A percentile compares a stretch with the other conserved stretches of the same genome.
Conservation (phyloP, 2,329 filamentous ascomycete species). For the Iodosphaeria phyllophila region DNA sequence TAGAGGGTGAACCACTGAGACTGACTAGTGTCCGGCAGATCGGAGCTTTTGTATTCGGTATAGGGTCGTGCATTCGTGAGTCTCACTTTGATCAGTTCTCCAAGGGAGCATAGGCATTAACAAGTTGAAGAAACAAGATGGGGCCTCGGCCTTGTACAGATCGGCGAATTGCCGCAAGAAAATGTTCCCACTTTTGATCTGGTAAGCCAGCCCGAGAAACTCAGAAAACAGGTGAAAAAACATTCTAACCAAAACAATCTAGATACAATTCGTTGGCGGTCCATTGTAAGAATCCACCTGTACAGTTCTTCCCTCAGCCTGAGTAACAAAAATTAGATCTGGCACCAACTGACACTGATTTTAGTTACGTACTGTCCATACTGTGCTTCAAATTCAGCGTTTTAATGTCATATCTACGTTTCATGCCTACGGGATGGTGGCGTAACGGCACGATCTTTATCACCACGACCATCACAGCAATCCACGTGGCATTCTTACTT, state of each 20-base stretch:
- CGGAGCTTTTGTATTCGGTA: too few relatives aligned
- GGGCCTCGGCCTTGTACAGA: conserved; percentile 18
- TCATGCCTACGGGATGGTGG: conserved; percentile 19
- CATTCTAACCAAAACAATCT: conserved; percentile 1
- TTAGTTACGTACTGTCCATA: conserved; percentile 21
- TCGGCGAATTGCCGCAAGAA: conserved; percentile 17
- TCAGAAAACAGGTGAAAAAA: not conserved
- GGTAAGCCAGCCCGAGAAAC: conserved; percentile 7
- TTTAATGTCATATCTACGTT: conserved; percentile 23
- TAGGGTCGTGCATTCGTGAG: too few relatives aligned
- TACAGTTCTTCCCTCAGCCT: not conserved
- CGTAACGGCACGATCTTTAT: conserved; percentile 14
- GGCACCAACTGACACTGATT: not conserved
- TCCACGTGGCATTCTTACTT: conserved; percentile 19
- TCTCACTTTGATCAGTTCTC: conserved; percentile 16
- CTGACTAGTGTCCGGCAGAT: conserved; percentile 11
- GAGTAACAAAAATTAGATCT: not conserved
- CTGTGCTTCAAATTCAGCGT: conserved; percentile 27
- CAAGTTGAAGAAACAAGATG: conserved; percentile 20
- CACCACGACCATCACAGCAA: conserved; percentile 16
- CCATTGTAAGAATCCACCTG: conserved; percentile 16
- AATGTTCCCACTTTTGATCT: conserved; percentile 21
- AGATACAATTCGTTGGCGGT: conserved; percentile 21
- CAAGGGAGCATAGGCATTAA: not conserved
- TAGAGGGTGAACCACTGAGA: conserved; percentile 1